These are phyloP conservation scores for Phytophthora sp. DNA, from an alignment of 352 stramenopile genomes.

Conservation along the genomic window DNA sequence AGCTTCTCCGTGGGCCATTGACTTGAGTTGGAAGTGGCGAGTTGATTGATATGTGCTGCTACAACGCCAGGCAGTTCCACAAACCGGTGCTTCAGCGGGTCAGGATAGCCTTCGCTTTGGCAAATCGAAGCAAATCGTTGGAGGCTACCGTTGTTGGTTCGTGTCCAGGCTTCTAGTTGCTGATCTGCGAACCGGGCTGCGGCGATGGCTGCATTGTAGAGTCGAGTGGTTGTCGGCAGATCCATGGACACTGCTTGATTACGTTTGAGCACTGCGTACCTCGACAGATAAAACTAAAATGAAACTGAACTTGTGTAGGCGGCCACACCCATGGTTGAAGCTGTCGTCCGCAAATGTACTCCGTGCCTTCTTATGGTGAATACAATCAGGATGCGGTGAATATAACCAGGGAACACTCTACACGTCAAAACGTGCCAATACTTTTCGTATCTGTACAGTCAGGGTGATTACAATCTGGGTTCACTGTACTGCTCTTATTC, in stretches of 20 bases:
- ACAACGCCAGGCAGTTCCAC: conserved; percentile 29
- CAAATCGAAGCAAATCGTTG: conserved; percentile 32
- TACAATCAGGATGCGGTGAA: too few species aligned
- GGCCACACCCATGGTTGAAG: neutral
- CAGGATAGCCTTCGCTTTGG: conserved; percentile 5
- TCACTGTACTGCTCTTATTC: too few species aligned
- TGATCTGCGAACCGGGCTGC: conserved; percentile 27
- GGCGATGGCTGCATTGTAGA: conserved; percentile 25
- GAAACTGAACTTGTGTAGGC: neutral
- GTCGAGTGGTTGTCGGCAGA: conserved; percentile 13
- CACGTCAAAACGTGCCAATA: too few species aligned
- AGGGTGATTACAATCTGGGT: too few species aligned
- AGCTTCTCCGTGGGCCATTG: conserved; percentile 23
- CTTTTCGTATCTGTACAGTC: too few species aligned
- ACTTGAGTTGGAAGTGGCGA: conserved; percentile 7
- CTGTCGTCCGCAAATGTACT: neutral
- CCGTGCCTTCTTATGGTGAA: too few species aligned
- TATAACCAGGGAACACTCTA: too few species aligned
- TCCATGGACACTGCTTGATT: neutral
- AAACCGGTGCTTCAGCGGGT: conserved; percentile 31
- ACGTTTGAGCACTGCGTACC: neutral
- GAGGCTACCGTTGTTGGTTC: conserved; percentile 25
- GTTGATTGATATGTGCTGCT: conserved; percentile 30
- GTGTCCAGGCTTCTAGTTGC: conserved; percentile 24
- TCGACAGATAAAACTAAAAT: neutral